A percentile compares a stretch with the other conserved stretches of the same genome.
phyloP scores from a whole-genome alignment of 2,329 filamentous ascomycete genomes.

The Cercospora sp. region DNA sequence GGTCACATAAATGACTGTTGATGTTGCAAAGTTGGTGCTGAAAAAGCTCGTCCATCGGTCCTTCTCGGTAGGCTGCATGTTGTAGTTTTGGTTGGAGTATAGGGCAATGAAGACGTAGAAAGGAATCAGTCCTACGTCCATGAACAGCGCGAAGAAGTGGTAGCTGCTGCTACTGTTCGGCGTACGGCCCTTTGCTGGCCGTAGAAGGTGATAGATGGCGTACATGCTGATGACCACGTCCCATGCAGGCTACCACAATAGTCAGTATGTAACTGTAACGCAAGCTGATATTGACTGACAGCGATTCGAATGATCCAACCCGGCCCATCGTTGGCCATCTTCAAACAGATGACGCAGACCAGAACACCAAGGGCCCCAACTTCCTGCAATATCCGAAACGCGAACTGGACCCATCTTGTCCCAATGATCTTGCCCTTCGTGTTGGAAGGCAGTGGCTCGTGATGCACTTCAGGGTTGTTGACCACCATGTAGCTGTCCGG shows the following conservation, averaged over 20 bases:
- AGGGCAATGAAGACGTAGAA: slow-evolving; percentile 63
- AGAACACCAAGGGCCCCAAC: slow-evolving; percentile 70
- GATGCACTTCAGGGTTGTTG: slow-evolving; percentile 60
- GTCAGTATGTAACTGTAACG: slow-evolving; percentile 64
- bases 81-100: slow-evolving; percentile 55
- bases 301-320: slow-evolving; percentile 34
- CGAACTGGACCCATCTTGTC: slow-evolving; percentile 67
- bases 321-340: slow-evolving; percentile 44
- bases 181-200: slow-evolving; percentile 68
- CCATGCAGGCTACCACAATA: slow-evolving; percentile 67
- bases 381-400: slow-evolving; percentile 65
- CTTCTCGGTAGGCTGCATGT: slow-evolving; percentile 45
- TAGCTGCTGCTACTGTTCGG: slow-evolving; percentile 84
- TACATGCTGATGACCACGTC: slow-evolving; percentile 71
- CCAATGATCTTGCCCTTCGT: slow-evolving; percentile 71
- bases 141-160: slow-evolving; percentile 75
- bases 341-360: slow-evolving; percentile 74
- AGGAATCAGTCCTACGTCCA: slow-evolving; percentile 67
- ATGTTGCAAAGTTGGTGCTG: slow-evolving; percentile 53
- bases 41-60: slow-evolving; percentile 71
- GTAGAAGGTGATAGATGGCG: slow-evolving; percentile 75
- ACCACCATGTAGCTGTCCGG: slow-evolving; percentile 73
- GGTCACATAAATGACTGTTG: slow-evolving; percentile 61
- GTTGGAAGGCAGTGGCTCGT: slow-evolving; percentile 65
- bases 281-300: slow-evolving; percentile 57